Conservation (phyloP, 1,284 basidiomycete genomes). For the Ustilago loliicola region DNA sequence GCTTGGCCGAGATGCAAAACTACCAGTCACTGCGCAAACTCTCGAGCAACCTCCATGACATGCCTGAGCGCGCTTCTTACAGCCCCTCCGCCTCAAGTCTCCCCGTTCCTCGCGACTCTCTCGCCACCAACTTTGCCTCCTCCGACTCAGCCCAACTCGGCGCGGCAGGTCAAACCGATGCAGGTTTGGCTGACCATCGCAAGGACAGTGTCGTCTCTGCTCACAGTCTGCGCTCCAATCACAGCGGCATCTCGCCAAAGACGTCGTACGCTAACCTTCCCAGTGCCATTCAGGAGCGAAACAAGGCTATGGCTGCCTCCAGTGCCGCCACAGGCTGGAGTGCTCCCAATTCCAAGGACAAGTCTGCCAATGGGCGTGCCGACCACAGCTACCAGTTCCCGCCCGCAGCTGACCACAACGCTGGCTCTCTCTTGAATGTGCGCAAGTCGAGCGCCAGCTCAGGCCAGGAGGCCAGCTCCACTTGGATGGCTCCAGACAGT, state of each 20-base stretch:
- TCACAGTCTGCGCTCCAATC: constrained; percentile 47
- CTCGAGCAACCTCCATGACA: constrained; percentile 46
- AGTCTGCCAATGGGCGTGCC: constrained; percentile 32
- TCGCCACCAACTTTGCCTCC: constrained; percentile 13
- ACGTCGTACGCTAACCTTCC: constrained; percentile 56
- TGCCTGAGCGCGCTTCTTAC: constrained; percentile 12
- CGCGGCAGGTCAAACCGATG: constrained; percentile 11
- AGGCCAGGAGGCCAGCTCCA: constrained; percentile 54
- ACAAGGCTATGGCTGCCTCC: constrained; percentile 11
- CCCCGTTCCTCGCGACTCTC: constrained; percentile 26
- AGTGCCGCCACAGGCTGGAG: constrained; percentile 23
- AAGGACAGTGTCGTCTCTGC: constrained; percentile 53
- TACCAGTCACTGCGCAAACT: constrained; percentile 50
- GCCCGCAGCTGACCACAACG: constrained; percentile 21
- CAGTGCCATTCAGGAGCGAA: constrained; percentile 23
- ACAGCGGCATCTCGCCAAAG: constrained; percentile 64
- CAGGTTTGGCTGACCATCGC: constrained; percentile 27
- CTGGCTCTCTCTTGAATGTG: constrained; percentile 27
- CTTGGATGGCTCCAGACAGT: constrained; percentile 69
- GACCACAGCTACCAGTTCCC: constrained; percentile 56
- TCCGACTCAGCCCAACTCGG: constrained; percentile 25
- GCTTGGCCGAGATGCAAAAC: constrained; percentile 51
- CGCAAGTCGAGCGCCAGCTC: constrained; percentile 59
- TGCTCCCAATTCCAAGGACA: constrained; percentile 18
- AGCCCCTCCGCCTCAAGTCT: constrained; percentile 24